phyloP scores from a whole-genome alignment of 345 rosid genomes.

The Gossypium stocksii region DNA sequence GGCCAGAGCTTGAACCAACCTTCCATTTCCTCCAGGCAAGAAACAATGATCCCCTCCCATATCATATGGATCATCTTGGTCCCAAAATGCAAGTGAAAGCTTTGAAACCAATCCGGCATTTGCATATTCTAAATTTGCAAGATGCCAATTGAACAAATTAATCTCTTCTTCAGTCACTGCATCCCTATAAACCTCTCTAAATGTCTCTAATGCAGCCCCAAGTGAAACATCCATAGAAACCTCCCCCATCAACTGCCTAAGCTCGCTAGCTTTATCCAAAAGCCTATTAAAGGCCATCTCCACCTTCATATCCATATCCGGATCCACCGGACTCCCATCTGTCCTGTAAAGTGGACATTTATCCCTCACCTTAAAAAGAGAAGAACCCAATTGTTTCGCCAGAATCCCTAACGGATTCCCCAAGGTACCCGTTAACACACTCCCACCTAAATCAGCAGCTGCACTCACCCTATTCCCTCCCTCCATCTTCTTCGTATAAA shows the following conservation, averaged over 20 bases:
- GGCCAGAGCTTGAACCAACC: constrained; percentile 83
- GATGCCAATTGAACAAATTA: constrained; percentile 90
- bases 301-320: constrained; percentile 70
- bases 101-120: constrained; percentile 91
- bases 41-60: constrained; percentile 99
- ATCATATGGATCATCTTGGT: constrained; percentile 97
- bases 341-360: constrained; percentile 80
- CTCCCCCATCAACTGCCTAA: constrained; percentile 96
- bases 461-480: constrained; percentile 68
- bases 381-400: constrained; percentile 70
- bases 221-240: constrained; percentile 84
- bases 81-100: constrained; percentile 97
- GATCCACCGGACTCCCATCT: constrained; percentile 82
- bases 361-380: constrained; percentile 82
- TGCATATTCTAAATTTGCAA: constrained; percentile 93
- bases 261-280: constrained; percentile 82
- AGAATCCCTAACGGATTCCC: constrained; percentile 93
- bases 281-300: constrained; percentile 76
- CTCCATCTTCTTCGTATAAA: constrained; percentile 95
- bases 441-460: constrained; percentile 94
- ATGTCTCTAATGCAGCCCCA: constrained; percentile 86
- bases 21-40: constrained; percentile 89
- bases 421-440: constrained; percentile 86
- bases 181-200: constrained; percentile 64
- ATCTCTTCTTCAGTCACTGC: constrained; percentile 65